Base-by-base conservation (phyloP, 352 stramenopile genomes). In the Aphanomyces invadans region DNA sequence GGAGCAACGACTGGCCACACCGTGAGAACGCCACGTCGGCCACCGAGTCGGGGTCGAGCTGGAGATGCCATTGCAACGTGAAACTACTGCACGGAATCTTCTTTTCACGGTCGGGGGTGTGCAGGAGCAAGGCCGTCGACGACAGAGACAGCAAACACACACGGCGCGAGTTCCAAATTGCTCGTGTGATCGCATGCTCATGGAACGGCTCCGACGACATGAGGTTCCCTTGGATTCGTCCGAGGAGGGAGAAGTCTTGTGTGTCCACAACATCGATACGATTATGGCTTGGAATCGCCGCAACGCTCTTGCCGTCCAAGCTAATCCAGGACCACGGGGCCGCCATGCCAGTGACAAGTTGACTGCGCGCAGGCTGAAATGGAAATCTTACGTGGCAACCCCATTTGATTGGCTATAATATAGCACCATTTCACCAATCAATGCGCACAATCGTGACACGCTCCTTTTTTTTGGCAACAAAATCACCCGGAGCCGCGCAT, bases 181-280 rank as follows among this genome's bases (percentile, higher is more conserved):
- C 77, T 55, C 85, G 81, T 4, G 71, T 62, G 57, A 93, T 78
- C 49, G 79, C 72, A 65, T 73, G 70, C 15, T 67, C 63, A 62
- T 93, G 82, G 65, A 79, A 79, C 19, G 82, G 60, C n/a, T 25
- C 12, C 21, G 48, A 25, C 39, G 28, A 19, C 5, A 44, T 23
- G 1, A 44, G 60, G 21, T 44, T 77, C 17, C 75, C 73, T 52
- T 78, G 68, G 61, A 93, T 81, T 46, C 74, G 77, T 17, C 76
- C 69, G 29, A 91, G 68, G 33, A 93, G 73, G n/a, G 88, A 81
- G 71, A 93, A 93, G 74, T 93, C 82, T 48, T 88, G 81, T 60
- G 79, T 90, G 68, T 93, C 84, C 71, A 89, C 88, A 10, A 93
- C 71, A 31, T 83, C 77, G 51, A 93, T 87, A 61, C 88, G 78